Evolutionary conservation across 2,329 filamentous ascomycete genomes (phyloP).

Genomic region (Teratosphaeria gauchensis): DNA sequence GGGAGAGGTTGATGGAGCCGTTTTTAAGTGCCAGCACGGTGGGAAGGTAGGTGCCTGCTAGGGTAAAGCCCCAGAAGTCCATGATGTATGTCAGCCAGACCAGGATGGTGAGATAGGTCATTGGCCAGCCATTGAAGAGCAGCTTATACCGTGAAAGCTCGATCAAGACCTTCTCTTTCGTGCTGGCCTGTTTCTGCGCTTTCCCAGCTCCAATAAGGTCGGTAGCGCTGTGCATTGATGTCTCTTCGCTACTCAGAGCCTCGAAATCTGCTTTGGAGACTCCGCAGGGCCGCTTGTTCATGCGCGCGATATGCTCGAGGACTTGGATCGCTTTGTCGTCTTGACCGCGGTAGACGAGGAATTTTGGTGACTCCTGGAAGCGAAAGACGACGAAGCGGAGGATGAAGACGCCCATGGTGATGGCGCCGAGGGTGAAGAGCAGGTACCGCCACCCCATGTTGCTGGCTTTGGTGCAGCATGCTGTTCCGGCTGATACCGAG

Average conservation of each 20-base stretch:
- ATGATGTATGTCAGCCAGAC: constrained; percentile 44
- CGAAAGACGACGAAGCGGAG: constrained; percentile 45
- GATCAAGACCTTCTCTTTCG: constrained; percentile 26
- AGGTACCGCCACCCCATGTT: constrained; percentile 40
- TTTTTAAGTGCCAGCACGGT: constrained; percentile 45
- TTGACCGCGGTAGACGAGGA: constrained; percentile 43
- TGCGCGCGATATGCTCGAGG: constrained; percentile 33
- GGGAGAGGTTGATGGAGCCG: constrained; percentile 33
- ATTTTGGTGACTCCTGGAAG: constrained; percentile 53
- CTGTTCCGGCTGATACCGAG: constrained; percentile 15
- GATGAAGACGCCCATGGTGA: constrained; percentile 38
- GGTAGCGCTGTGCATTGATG: constrained; percentile 15
- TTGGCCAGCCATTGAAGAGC: constrained; percentile 34
- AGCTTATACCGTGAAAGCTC: constrained; percentile 37
- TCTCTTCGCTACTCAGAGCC: constrained; percentile 24
- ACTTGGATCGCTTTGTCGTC: constrained; percentile 43
- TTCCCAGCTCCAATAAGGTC: constrained; percentile 25
- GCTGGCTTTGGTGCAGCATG: constrained; percentile 28
- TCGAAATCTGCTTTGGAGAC: constrained; percentile 29
- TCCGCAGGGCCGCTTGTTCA: constrained; percentile 29
- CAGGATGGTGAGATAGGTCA: constrained; percentile 38
- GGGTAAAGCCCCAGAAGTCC: constrained; percentile 42
- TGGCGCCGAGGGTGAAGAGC: constrained; percentile 31
- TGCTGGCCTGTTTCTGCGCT: constrained; percentile 23
- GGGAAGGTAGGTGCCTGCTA: constrained; percentile 36